Conservation (phyloP, 1,139 yeast genomes). For the Nakaseomyces glabratus region DNA sequence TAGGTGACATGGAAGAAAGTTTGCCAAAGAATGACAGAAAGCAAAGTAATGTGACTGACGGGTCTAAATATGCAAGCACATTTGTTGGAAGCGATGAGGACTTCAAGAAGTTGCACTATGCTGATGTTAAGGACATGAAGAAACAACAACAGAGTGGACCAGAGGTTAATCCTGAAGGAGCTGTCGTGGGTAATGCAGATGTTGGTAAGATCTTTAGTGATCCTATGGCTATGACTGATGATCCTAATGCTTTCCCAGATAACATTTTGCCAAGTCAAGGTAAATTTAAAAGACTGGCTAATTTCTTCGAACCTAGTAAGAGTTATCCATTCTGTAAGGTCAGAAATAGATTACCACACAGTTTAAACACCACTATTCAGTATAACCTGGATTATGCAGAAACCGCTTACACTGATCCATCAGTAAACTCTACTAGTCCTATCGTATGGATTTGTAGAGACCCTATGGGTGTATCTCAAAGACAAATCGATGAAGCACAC, state of each 20-base stretch:
- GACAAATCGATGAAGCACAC: slow-evolving; percentile 49
- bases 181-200: slow-evolving; percentile 18
- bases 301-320: slow-evolving; percentile 32
- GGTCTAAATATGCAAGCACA: slow-evolving; percentile 14
- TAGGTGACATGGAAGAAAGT: neutral
- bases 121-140: slow-evolving; percentile 16
- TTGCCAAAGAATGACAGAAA: slow-evolving; percentile 6
- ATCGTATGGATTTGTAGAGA: slow-evolving; percentile 65
- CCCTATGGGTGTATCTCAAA: slow-evolving; percentile 57
- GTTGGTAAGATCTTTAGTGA: slow-evolving; percentile 24
- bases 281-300: slow-evolving; percentile 23
- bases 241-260: slow-evolving; percentile 20
- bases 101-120: slow-evolving; percentile 21
- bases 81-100: slow-evolving; percentile 24
- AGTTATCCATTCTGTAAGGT: slow-evolving; percentile 30
- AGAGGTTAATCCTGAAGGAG: slow-evolving; percentile 12
- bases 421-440: slow-evolving; percentile 51
- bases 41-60: slow-evolving; percentile 5
- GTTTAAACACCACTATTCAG: slow-evolving; percentile 32
- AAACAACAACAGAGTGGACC: slow-evolving; percentile 9
- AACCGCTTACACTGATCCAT: slow-evolving; percentile 59
- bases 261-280: slow-evolving; percentile 13
- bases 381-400: slow-evolving; percentile 31
- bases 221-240: slow-evolving; percentile 18
- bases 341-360: slow-evolving; percentile 31